Evolutionary conservation across 257 asterid genomes (phyloP).

Genomic region (Misopates orontium): DNA sequence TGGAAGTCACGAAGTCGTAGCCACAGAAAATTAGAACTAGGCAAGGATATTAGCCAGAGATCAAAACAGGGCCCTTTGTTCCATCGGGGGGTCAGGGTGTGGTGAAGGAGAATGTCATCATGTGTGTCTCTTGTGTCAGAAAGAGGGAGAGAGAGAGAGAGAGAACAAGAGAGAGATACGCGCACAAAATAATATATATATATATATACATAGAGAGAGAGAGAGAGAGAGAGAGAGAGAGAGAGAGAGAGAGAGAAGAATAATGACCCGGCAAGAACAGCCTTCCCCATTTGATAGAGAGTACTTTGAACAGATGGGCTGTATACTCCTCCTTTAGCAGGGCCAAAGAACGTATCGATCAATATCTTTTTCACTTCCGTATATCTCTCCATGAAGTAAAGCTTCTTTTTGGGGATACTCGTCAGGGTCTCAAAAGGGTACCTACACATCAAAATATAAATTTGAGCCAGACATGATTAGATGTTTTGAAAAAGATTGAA

Average conservation of each 20-base stretch:
- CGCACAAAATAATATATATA: too few species aligned
- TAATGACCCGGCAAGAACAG: constrained; percentile 76
- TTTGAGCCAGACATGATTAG: constrained; percentile 8
- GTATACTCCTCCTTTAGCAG: constrained; percentile 74
- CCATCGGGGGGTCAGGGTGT: neutral
- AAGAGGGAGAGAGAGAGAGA: too few species aligned
- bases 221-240: too few species aligned
- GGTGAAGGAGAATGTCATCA: neutral
- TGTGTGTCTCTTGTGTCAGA: too few species aligned
- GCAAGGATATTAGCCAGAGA: neutral
- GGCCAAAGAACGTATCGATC: constrained; percentile 74
- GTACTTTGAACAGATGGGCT: constrained; percentile 97
- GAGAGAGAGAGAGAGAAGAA: constrained; percentile 2
- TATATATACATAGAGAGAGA: too few species aligned
- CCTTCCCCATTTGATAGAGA: constrained; percentile 78
- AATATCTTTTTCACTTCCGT: constrained; percentile 67
- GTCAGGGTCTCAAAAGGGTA: constrained; percentile 60
- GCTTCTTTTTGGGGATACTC: constrained; percentile 55
- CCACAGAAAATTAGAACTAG: neutral
- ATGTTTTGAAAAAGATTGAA: constrained; percentile 3
- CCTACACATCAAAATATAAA: constrained; percentile 47
- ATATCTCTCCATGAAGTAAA: constrained; percentile 63
- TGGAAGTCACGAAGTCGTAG: neutral
- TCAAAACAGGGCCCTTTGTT: neutral
- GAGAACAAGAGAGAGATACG: too few species aligned